These are phyloP conservation scores for Colletotrichum gigasporum DNA, from an alignment of 2,329 filamentous ascomycete species.

Conservation along the genomic window DNA sequence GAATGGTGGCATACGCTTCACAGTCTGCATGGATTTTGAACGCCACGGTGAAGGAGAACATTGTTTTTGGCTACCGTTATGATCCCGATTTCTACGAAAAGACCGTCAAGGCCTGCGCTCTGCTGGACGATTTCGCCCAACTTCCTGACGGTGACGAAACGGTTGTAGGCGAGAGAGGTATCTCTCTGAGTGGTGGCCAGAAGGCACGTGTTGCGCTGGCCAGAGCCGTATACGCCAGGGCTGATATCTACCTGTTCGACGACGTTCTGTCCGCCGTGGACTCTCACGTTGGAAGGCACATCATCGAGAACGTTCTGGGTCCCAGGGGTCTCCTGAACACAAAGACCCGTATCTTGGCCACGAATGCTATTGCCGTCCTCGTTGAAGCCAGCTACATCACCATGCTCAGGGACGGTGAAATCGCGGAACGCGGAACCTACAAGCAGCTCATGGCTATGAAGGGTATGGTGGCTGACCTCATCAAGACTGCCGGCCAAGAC, in stretches of 20 bases:
- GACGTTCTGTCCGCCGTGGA: constrained; percentile 98
- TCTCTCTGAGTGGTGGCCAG: constrained; percentile 94
- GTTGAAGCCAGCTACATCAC: constrained; percentile 90
- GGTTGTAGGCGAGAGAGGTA: constrained; percentile 94
- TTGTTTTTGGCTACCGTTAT: constrained; percentile 94
- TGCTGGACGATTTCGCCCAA: constrained; percentile 89
- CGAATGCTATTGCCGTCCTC: constrained; percentile 92
- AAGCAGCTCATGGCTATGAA: constrained; percentile 93
- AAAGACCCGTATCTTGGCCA: constrained; percentile 93
- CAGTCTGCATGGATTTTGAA: constrained; percentile 98
- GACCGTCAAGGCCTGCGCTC: constrained; percentile 89
- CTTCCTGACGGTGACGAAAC: constrained; percentile 97
- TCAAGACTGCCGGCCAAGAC: constrained; percentile 73
- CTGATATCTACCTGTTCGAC: constrained; percentile 95
- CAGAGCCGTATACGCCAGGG: constrained; percentile 92
- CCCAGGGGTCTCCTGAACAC: constrained; percentile 81
- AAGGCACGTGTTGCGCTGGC: constrained; percentile 94
- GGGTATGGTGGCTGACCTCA: constrained; percentile 85
- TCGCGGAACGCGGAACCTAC: constrained; percentile 90
- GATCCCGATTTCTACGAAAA: constrained; percentile 94
- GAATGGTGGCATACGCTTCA: constrained; percentile 88
- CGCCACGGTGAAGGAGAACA: constrained; percentile 95
- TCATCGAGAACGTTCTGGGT: constrained; percentile 94
- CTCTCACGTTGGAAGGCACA: constrained; percentile 92
- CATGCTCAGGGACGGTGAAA: constrained; percentile 82